Evolutionary conservation across 1,284 basidiomycete genomes (phyloP).

Genomic region (Leccinum solheimii): DNA sequence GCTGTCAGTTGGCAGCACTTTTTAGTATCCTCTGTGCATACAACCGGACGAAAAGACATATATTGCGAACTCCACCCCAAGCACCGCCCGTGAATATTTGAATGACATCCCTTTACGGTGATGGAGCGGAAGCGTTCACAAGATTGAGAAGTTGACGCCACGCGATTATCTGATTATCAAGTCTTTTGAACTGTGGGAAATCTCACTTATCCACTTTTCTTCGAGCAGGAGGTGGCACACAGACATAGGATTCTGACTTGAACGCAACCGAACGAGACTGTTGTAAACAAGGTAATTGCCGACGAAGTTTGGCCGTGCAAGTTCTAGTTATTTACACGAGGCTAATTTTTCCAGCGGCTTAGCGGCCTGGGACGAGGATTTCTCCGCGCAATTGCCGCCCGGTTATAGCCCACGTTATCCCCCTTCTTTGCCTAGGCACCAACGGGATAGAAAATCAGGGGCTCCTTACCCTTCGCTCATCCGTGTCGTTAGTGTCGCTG

Average conservation of each 20-base stretch:
- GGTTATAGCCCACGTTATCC: neutral
- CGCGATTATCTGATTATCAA: neutral
- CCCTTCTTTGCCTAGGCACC: neutral
- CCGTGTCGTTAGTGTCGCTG: neutral
- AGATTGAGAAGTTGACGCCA: neutral
- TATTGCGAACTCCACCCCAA: neutral
- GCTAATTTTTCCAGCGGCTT: neutral
- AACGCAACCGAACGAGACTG: neutral
- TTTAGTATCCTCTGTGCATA: neutral
- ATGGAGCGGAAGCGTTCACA: neutral
- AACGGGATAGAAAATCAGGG: neutral
- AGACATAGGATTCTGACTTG: neutral
- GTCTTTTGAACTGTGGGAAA: neutral
- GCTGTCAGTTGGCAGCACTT: neutral
- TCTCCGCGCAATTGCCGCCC: no score
- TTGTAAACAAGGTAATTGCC: neutral
- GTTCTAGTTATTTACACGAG: neutral
- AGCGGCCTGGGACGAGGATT: no score
- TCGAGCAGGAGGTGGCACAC: neutral
- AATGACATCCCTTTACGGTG: neutral
- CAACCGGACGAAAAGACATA: neutral
- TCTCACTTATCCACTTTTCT: neutral
- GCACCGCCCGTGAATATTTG: neutral
- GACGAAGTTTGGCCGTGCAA: neutral
- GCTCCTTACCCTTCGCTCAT: neutral